Base-by-base conservation (phyloP, 352 stramenopile species). In the Phytophthora boehmeriae region DNA sequence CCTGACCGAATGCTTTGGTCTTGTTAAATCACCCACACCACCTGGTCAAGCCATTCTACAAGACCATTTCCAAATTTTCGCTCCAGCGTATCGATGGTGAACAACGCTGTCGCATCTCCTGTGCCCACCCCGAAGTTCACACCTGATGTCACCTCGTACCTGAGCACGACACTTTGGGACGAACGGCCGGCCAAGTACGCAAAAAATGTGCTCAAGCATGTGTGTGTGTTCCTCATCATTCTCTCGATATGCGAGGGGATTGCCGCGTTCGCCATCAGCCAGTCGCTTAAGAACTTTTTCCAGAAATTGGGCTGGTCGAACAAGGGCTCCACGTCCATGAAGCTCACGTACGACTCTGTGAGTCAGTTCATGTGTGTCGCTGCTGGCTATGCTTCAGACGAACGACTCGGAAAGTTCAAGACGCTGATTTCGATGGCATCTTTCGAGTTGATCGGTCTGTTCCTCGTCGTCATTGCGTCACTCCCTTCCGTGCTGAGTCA, bases 281-380 rank as follows among this genome's bases (percentile, higher is more conserved):
- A 87, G 55, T 78, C 72, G 2, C 70, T 87, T 35, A 81, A 82
- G 53, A 88, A 89, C 59, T 89, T 89, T 38, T 86, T 89, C 52
- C 59, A 78, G 56, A 75, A 64, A 16, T 58, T 92, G 11, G 75
- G 74, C 32, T 92, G 78, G 80, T 75, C 67, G 35, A 85, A 73
- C 60, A 61, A 74, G 42, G 79, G 80, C 14, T 87, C 75, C 16
- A 73, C 77, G 30, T 78, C 59, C 34, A 82, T 91, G 77, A 89
- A 89, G 59, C 76, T 70, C 17, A 87, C 80, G 8, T 89, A 78
- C 64, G 81, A 81, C 35, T 89, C 79, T 13, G 62, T 90, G 17
- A 84, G 69, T 19, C 84, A 90, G 66, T 71, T 90, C 52, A 62
- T 74, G 11, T 80, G 75, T 27, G 66, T 90, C 27, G 66, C 86